Conservation (phyloP, 495 filamentous ascomycete species). For the Hypoxylon rickii region DNA sequence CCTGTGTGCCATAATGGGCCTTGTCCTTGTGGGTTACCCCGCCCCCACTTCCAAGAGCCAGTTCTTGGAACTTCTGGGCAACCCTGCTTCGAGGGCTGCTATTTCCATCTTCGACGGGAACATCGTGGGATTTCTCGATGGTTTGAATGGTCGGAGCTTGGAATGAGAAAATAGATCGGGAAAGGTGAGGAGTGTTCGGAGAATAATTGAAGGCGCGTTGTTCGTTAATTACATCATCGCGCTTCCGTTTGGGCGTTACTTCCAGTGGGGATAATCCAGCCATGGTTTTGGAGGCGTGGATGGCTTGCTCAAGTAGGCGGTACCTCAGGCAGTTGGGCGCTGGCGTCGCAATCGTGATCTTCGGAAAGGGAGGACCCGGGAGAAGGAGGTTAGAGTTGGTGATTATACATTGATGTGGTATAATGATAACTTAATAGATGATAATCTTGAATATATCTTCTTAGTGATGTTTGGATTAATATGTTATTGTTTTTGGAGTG, state of each 20-base stretch:
- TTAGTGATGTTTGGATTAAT: too few species aligned
- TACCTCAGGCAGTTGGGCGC: too few species aligned
- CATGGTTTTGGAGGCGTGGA: slow-evolving; percentile 15
- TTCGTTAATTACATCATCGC: slow-evolving; percentile 37
- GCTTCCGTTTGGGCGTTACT: slow-evolving; percentile 56
- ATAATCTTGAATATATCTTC: too few species aligned
- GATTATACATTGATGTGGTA: too few species aligned
- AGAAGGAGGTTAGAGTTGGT: slow-evolving; percentile 18
- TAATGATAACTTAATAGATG: too few species aligned
- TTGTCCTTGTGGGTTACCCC: slow-evolving; percentile 42
- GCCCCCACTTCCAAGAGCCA: slow-evolving; percentile 59
- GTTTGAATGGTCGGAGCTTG: slow-evolving; percentile 34
- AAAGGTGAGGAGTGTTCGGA: slow-evolving; percentile 11
- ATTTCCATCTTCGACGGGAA: slow-evolving; percentile 43
- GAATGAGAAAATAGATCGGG: slow-evolving; percentile 44
- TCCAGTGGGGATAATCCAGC: slow-evolving; percentile 32
- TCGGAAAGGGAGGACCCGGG: too few species aligned
- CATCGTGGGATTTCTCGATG: slow-evolving; percentile 19
- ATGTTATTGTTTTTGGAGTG: too few species aligned
- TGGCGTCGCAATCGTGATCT: too few species aligned
- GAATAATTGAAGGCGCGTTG: slow-evolving; percentile 20
- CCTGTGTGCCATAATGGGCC: slow-evolving; percentile 21
- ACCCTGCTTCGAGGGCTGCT: slow-evolving; percentile 67
- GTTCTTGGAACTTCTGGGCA: slow-evolving; percentile 64
- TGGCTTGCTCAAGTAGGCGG: background rate